phyloP scores from a whole-genome alignment of 345 rosid genomes.

The Eucalyptus cladocalyx region DNA sequence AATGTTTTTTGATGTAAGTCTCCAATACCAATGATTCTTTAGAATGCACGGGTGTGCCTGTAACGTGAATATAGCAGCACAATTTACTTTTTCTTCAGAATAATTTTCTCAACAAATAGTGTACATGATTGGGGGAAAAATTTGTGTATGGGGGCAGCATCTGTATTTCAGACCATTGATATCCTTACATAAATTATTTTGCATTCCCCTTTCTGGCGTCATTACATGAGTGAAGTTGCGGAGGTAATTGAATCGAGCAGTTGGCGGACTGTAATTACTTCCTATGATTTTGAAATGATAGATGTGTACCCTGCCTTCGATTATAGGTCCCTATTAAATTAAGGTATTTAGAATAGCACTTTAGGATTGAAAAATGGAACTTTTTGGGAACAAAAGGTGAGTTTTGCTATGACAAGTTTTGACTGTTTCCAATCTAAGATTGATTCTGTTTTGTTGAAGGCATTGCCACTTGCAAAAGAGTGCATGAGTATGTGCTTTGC shows the following conservation, averaged over 20 bases:
- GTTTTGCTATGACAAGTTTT: background rate
- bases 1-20: constrained; percentile 27
- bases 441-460: background rate
- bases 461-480: background rate
- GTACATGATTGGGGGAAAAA: background rate
- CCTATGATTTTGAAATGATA: background rate
- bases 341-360: background rate
- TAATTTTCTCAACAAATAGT: background rate
- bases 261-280: background rate
- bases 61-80: background rate
- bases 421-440: background rate
- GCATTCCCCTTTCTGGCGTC: background rate
- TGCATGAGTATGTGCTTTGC: background rate
- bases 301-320: background rate
- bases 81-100: background rate
- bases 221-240: background rate
- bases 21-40: background rate
- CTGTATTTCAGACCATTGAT: background rate
- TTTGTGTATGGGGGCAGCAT: background rate
- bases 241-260: background rate
- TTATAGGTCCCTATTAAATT: background rate
- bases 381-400: background rate
- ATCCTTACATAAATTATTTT: background rate
- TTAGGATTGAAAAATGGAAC: background rate
- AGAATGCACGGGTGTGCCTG: background rate